These are phyloP conservation scores for Pestalotiopsis sp. DNA, from an alignment of 2,329 filamentous ascomycete genomes.

Conservation along the genomic window DNA sequence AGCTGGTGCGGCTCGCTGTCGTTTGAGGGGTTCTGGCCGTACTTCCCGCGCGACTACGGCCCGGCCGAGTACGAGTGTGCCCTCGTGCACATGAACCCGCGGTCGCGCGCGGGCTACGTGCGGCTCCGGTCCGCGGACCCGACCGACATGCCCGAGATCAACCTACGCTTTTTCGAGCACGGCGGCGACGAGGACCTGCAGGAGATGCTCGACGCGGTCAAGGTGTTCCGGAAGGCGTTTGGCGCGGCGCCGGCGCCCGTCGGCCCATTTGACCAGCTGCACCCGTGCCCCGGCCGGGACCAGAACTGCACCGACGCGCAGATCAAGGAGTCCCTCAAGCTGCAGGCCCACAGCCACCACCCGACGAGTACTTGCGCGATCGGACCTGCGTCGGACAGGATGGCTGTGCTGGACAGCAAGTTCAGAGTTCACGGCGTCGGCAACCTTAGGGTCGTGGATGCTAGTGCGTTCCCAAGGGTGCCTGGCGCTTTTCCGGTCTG, in stretches of 20 bases:
- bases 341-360: slow-evolving; percentile 27
- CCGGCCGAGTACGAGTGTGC: slow-evolving; percentile 37
- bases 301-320: slow-evolving; percentile 21
- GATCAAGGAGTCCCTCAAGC: slow-evolving; percentile 26
- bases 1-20: slow-evolving; percentile 32
- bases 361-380: slow-evolving; percentile 24
- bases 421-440: slow-evolving; percentile 54
- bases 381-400: slow-evolving; percentile 46
- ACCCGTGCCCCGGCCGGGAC: slow-evolving; percentile 21
- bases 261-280: slow-evolving; percentile 34
- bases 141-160: slow-evolving; percentile 64
- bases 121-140: slow-evolving; percentile 64
- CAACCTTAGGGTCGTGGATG: slow-evolving; percentile 58
- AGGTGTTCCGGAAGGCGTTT: slow-evolving; percentile 49
- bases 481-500: slow-evolving; percentile 34
- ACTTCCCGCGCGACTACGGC: slow-evolving; percentile 33
- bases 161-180: slow-evolving; percentile 63
- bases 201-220: slow-evolving; percentile 28
- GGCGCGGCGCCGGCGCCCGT: slow-evolving; percentile 33
- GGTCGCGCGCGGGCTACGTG: slow-evolving; percentile 65
- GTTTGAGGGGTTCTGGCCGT: slow-evolving; percentile 35
- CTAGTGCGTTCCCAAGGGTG: slow-evolving; percentile 51
- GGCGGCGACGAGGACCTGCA: slow-evolving; percentile 40
- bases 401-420: slow-evolving; percentile 53
- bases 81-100: slow-evolving; percentile 44